Percentiles rank a stretch among this genome's conserved stretches.
phyloP scores from a whole-genome alignment of 2,329 filamentous ascomycete species.

The Fusarium subtropicale region DNA sequence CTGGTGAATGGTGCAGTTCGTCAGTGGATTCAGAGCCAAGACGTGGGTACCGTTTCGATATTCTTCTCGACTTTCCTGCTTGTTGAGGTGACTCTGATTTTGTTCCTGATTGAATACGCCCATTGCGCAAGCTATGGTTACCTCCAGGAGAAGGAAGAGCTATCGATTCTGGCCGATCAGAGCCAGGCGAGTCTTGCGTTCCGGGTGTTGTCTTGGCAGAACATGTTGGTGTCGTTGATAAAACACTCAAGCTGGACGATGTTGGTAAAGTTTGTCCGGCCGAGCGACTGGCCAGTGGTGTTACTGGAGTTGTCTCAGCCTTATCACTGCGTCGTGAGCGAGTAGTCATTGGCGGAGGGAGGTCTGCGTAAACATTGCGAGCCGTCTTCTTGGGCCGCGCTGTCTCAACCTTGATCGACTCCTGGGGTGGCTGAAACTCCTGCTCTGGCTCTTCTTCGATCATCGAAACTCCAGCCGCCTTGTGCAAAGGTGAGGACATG shows the following conservation, averaged over 20 bases:
- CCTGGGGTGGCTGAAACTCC: neutral
- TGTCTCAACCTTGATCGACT: neutral
- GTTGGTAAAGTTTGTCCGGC: slow-evolving; percentile 31
- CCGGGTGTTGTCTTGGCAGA: slow-evolving; percentile 54
- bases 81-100: slow-evolving; percentile 48
- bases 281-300: slow-evolving; percentile 38
- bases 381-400: slow-evolving; percentile 27
- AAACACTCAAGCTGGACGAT: slow-evolving; percentile 56
- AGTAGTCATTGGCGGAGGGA: slow-evolving; percentile 44
- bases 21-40: slow-evolving; percentile 61
- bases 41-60: slow-evolving; percentile 44
- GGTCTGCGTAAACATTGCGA: slow-evolving; percentile 26
- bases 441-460: slow-evolving; percentile 21
- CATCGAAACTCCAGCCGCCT: slow-evolving; percentile 15
- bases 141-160: slow-evolving; percentile 43
- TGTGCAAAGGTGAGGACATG: slow-evolving; percentile 27
- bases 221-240: slow-evolving; percentile 55
- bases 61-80: slow-evolving; percentile 34
- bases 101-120: slow-evolving; percentile 23
- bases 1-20: slow-evolving; percentile 59
- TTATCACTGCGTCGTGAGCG: slow-evolving; percentile 42
- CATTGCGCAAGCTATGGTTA: slow-evolving; percentile 35
- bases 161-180: slow-evolving; percentile 40
- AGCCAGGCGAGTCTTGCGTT: slow-evolving; percentile 50
- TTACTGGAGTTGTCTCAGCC: slow-evolving; percentile 35